A percentile compares a stretch with the other conserved stretches of the same genome.
Conservation (phyloP, 2,329 filamentous ascomycete species). For the Elsinoe batatas region DNA sequence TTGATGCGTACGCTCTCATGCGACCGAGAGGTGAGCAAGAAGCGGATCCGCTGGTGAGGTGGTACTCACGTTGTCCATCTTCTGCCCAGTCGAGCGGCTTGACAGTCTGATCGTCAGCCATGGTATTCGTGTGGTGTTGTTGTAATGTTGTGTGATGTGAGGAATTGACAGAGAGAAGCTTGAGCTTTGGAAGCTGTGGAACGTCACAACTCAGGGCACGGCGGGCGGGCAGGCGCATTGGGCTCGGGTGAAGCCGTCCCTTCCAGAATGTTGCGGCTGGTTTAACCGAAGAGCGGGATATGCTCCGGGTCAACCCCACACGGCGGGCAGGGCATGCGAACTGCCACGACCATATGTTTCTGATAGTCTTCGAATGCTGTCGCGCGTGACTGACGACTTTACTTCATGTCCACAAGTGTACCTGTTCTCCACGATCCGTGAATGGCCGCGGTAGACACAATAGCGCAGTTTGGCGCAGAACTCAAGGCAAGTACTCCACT, state of each 20-base stretch:
- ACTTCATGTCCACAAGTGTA: neutral
- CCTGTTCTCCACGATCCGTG: neutral
- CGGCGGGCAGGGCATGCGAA: neutral
- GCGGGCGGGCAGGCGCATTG: too few relatives aligned
- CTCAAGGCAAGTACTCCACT: constrained; percentile 59
- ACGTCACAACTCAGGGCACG: constrained; percentile 6
- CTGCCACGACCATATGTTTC: neutral
- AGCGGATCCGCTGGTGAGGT: neutral
- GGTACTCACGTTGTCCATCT: constrained; percentile 19
- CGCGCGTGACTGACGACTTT: neutral
- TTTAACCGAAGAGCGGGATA: neutral
- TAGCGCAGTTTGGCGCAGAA: constrained; percentile 84
- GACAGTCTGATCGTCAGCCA: constrained; percentile 2
- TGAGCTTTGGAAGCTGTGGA: neutral
- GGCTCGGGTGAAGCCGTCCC: neutral
- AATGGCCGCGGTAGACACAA: constrained; percentile 75
- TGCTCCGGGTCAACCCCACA: neutral
- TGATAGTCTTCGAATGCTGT: neutral
- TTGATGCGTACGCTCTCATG: too few relatives aligned
- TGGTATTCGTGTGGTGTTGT: neutral
- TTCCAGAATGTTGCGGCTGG: neutral
- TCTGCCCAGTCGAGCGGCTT: constrained; percentile 28
- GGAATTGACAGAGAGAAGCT: neutral
- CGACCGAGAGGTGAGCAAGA: too few relatives aligned
- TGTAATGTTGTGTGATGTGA: neutral